phyloP scores from a whole-genome alignment of 768 basidiomycete genomes.

The Coprinopsis sp. region DNA sequence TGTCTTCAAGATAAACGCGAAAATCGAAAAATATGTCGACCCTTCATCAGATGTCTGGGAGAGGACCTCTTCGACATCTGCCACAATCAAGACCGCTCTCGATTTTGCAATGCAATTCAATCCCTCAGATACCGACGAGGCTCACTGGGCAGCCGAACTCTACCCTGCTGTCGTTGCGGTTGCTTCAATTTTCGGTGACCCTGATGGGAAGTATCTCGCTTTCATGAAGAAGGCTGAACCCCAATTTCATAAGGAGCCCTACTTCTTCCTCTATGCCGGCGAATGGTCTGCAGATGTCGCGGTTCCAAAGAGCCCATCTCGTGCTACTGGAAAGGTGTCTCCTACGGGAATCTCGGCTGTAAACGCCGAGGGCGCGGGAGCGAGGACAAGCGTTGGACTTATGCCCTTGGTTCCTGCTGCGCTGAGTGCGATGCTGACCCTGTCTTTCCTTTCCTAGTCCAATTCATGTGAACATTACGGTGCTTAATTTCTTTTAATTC shows the following conservation, averaged over 20 bases:
- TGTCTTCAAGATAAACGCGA: conserved; percentile 47
- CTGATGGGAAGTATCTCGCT: conserved; percentile 47
- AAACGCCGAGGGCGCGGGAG: too few relatives aligned
- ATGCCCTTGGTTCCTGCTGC: too few relatives aligned
- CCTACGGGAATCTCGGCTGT: too few relatives aligned
- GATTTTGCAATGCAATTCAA: conserved; percentile 52
- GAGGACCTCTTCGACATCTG: conserved; percentile 40
- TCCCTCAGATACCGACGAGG: conserved; percentile 27
- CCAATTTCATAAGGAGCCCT: conserved; percentile 39
- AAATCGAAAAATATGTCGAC: conserved; percentile 43
- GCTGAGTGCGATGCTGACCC: too few relatives aligned
- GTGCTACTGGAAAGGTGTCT: too few relatives aligned
- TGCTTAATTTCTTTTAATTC: too few relatives aligned
- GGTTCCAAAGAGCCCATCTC: too few relatives aligned
- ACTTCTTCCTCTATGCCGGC: conserved; percentile 43
- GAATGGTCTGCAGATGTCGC: too few relatives aligned
- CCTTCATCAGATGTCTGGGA: conserved; percentile 44
- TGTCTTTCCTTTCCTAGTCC: too few relatives aligned
- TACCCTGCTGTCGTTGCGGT: conserved; percentile 56
- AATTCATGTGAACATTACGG: too few relatives aligned
- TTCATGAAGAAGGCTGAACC: conserved; percentile 38
- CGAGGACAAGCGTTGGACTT: too few relatives aligned
- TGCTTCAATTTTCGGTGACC: conserved; percentile 56
- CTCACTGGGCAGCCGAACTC: conserved; percentile 42
- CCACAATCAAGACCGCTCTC: conserved; percentile 55